Base-by-base conservation (phyloP, 192 early-diverging fungal species). In the Coemansia aciculifera region DNA sequence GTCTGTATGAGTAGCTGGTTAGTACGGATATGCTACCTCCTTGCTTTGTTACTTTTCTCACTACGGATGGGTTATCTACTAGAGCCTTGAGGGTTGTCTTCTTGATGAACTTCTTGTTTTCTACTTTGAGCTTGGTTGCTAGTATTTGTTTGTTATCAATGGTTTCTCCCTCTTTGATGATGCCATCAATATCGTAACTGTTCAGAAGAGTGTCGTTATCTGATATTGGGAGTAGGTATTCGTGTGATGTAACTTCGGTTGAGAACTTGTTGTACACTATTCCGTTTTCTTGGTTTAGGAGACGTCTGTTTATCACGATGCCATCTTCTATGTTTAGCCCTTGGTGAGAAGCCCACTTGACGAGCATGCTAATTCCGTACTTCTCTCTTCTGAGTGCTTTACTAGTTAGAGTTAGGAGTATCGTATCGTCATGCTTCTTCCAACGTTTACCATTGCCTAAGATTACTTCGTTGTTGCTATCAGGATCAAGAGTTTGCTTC, bases 401-500 rank as follows among this genome's bases (percentile, higher is more conserved):
- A 3, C 31, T 37, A n/a, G 57, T 59, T n/a, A 59, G 57, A 1
- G 57, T 59, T 34, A 37, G 15, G 10, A 59, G 27, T 31, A 59
- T 5, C 7, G 27, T 3, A 0, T 15, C n/a, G 3, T 59, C 57
- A 17, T 59, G 57, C 13, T 15, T 37, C 31, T 38, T 34, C 57
- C 57, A 59, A 19, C 57, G 27, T 31, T 34, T 59, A 3, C 57
- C 57, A 36, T 31, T 59, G 3, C 34, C 57, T 34, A 5, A 15
- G 24, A 57, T 59, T 1, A 36, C 15, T 5, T 34, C 34, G 10
- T 4, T 17, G 21, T 34, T 37, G 34, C 5, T 34, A 17, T n/a
- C 57, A 31, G 57, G 57, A 59, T 59, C 57, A 37, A 59, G 57
- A 59, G 57, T 59, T 5, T 59, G 57, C n/a, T 59, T 59, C 57